Base-by-base conservation (phyloP, 345 rosid genomes). In the Euclidium syriacum region DNA sequence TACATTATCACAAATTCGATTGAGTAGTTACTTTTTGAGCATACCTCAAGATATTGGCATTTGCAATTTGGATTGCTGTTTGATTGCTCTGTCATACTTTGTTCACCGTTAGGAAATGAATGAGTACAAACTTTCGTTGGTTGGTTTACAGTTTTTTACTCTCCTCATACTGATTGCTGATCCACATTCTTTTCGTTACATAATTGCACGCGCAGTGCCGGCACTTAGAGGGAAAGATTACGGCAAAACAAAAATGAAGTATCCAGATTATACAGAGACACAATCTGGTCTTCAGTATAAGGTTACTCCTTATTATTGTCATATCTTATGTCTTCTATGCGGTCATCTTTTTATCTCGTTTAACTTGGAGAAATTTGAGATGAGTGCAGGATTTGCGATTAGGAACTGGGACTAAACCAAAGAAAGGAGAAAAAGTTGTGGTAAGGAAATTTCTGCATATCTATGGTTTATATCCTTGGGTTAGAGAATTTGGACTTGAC, bases 201-300 rank as follows among this genome's bases (percentile, higher is more conserved):
- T 35, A n/a, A n/a, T n/a, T n/a, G n/a, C n/a, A n/a, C n/a, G 54
- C 12, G 61, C 83, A 90, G 96, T 92, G 96, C 98, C 98, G 25
- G 98, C 96, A 48, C 67, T 92, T 39, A 79, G 96, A 71, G 96
- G 95, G 10, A 92, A 92, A 59, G 92, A 92, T 77, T 92, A 92
- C 55, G 98, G 98, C 48, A 92, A 92, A 81, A 48, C 95, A 7
- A 92, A 83, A 73, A 88, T 88, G 95, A 73, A 76, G 58, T 92
- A 75, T 73, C 92, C 98, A 0, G 96, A 91, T 73, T 91, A 86
- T 72, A 83, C 70, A 2, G 86, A 81, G 72, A 88, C 98, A 1
- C 82, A 70, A 43, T 81, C 96, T 57, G 98, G 95, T 68, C 96
- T 91, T 77, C 98, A 92, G 75, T 88, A 84, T 76, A 88, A 92